phyloP scores from a whole-genome alignment of 2,329 filamentous ascomycete genomes.

The Geosmithia morbida region DNA sequence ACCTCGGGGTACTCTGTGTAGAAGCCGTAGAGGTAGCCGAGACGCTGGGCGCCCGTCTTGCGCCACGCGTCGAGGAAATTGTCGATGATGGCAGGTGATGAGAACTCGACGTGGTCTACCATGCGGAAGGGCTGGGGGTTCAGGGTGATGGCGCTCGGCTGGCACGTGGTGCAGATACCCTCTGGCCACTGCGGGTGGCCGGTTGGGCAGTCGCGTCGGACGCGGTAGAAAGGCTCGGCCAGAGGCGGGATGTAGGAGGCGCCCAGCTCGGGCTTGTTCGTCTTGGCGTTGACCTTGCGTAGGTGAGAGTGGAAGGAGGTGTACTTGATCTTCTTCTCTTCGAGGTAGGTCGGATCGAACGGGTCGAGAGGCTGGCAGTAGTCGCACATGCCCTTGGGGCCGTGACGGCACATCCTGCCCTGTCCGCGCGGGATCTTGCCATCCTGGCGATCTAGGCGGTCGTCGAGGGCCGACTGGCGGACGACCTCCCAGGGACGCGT shows the following conservation, averaged over 20 bases:
- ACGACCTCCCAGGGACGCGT: conserved; percentile 65
- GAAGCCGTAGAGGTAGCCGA: conserved; percentile 83
- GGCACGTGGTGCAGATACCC: conserved; percentile 95
- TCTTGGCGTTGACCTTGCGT: conserved; percentile 87
- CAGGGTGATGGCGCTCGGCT: conserved; percentile 89
- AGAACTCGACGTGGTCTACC: conserved; percentile 97
- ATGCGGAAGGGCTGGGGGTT: conserved; percentile 90
- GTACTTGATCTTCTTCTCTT: conserved; percentile 98
- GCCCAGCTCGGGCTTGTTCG: conserved; percentile 88
- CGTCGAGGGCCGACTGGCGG: conserved; percentile 74
- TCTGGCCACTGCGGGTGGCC: conserved; percentile 90
- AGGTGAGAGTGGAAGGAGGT: conserved; percentile 90
- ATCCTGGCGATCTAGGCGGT: conserved; percentile 71
- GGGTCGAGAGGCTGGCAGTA: conserved; percentile 97
- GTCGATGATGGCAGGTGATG: conserved; percentile 71
- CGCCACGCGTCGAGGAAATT: conserved; percentile 89
- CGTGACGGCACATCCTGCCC: conserved; percentile 92
- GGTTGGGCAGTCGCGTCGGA: conserved; percentile 77
- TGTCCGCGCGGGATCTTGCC: conserved; percentile 72
- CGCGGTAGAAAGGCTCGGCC: conserved; percentile 82
- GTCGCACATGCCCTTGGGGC: conserved; percentile 96
- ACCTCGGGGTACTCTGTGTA: conserved; percentile 88
- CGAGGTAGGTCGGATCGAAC: conserved; percentile 76
- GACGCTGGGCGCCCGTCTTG: conserved; percentile 64
- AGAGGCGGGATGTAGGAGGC: conserved; percentile 94